Conservation (phyloP, 2,329 filamentous ascomycete genomes). For the Mariannaea sp. region DNA sequence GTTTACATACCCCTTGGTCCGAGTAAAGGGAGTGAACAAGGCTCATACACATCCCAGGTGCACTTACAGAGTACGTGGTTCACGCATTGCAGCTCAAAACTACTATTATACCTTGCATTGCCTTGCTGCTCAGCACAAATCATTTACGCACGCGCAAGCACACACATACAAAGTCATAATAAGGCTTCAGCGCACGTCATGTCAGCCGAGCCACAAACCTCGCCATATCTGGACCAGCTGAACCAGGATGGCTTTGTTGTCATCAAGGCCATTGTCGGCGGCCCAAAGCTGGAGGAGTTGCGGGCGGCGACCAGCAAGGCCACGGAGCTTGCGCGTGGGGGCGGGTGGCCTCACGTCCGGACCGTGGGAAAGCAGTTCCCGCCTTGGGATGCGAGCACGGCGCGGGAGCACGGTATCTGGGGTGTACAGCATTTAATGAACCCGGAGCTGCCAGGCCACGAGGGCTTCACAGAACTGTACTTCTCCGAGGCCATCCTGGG, state of each 20-base stretch:
- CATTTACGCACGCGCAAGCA: background rate
- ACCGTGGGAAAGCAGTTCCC: conserved; percentile 91
- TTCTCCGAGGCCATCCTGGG: conserved; percentile 69
- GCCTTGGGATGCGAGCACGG: conserved; percentile 70
- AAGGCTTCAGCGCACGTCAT: conserved; percentile 14
- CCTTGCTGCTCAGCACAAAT: background rate
- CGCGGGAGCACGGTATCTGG: conserved; percentile 73
- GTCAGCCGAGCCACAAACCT: conserved; percentile 24
- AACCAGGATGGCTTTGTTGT: conserved; percentile 76
- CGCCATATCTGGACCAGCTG: conserved; percentile 53
- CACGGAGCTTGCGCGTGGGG: conserved; percentile 67
- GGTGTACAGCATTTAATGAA: conserved; percentile 86
- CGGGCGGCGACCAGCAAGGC: conserved; percentile 62
- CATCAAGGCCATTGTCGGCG: conserved; percentile 66
- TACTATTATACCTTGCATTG: background rate
- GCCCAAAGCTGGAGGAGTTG: conserved; percentile 60
- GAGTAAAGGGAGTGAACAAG: conserved; percentile 8
- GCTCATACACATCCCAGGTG: background rate
- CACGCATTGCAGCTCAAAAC: background rate
- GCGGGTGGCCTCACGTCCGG: conserved; percentile 79
- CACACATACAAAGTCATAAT: too few relatives aligned
- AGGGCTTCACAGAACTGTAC: conserved; percentile 70
- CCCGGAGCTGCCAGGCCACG: conserved; percentile 66
- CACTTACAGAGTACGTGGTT: background rate
- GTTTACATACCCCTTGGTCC: conserved; percentile 23